Conservation (phyloP, 495 filamentous ascomycete genomes). For the Penicillium bialowiezense region DNA sequence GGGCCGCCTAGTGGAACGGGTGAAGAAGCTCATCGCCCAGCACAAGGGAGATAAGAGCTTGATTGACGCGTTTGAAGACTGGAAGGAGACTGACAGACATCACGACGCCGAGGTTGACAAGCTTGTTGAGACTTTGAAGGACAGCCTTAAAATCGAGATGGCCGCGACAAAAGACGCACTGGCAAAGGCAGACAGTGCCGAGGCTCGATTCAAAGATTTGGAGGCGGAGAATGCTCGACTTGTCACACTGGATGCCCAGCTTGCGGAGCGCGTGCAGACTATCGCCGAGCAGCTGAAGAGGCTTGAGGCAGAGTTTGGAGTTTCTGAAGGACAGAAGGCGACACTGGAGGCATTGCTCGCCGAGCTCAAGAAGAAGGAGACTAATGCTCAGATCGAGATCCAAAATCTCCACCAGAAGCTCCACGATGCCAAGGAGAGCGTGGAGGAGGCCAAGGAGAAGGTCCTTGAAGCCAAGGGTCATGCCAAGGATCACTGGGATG, state of each 20-base stretch:
- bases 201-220: neutral
- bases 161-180: neutral
- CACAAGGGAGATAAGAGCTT: neutral
- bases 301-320: neutral
- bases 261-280: neutral
- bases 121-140: neutral
- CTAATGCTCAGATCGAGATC: neutral
- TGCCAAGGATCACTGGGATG: constrained; percentile 4
- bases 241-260: neutral
- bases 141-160: neutral
- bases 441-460: neutral
- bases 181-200: neutral
- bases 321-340: neutral
- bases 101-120: neutral
- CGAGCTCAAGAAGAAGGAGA: neutral
- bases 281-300: neutral
- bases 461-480: neutral
- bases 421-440: neutral
- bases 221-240: neutral
- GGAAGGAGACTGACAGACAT: neutral
- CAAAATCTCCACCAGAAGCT: neutral
- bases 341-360: neutral
- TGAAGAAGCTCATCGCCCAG: neutral
- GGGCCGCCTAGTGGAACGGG: neutral
- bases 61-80: neutral